Evolutionary conservation across 208 protist genomes (phyloP).

Genomic region (Trypanosoma boissoni): DNA sequence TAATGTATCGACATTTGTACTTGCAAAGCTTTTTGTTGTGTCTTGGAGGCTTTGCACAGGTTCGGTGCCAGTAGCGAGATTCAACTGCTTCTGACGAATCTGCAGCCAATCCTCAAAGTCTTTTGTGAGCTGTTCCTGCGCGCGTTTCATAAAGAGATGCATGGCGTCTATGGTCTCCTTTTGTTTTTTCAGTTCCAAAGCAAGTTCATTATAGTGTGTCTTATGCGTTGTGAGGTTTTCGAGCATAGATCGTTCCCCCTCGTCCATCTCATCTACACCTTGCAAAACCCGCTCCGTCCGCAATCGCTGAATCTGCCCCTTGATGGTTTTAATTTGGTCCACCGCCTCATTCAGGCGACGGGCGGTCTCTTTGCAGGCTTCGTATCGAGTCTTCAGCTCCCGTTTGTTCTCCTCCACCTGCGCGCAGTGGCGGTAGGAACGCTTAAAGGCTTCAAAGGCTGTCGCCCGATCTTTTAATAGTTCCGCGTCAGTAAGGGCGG

Average conservation of each 20-base stretch:
- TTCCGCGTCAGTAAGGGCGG: constrained; percentile 64
- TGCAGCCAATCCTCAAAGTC: constrained; percentile 88
- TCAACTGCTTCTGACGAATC: constrained; percentile 66
- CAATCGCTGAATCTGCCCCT: constrained; percentile 65
- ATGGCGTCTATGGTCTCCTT: constrained; percentile 88
- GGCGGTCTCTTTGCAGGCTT: constrained; percentile 64
- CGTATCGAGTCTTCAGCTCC: constrained; percentile 62
- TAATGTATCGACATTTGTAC: too few species aligned
- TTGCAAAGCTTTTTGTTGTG: too few species aligned
- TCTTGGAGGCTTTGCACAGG: not conserved
- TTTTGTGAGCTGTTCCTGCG: constrained; percentile 74
- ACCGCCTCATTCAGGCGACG: constrained; percentile 58
- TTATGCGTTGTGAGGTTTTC: constrained; percentile 39
- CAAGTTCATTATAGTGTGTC: constrained; percentile 53
- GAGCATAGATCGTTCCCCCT: constrained; percentile 38
- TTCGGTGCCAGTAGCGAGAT: constrained; percentile 22
- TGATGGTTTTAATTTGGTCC: constrained; percentile 71
- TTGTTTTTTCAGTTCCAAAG: constrained; percentile 39
- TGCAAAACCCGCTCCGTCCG: constrained; percentile 80
- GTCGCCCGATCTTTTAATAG: constrained; percentile 73
- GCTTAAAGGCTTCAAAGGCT: constrained; percentile 86
- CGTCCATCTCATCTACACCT: constrained; percentile 52
- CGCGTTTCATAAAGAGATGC: constrained; percentile 81
- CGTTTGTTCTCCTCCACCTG: constrained; percentile 74
- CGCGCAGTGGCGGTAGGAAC: constrained; percentile 70